Conservation (phyloP, 345 rosid genomes). For the Jatropha curcas region DNA sequence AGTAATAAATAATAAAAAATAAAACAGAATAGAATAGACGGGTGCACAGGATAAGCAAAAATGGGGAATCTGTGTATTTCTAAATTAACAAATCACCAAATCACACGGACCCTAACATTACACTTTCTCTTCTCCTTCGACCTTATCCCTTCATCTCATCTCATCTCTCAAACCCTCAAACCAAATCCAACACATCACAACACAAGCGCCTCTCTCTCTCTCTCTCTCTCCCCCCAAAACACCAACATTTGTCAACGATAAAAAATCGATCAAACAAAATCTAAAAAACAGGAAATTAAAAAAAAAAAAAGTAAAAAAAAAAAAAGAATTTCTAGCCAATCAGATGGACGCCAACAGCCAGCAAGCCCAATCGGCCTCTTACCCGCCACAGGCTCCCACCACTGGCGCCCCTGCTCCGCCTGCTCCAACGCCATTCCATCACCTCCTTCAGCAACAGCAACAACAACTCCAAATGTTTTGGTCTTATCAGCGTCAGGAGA, state of each 20-base stretch:
- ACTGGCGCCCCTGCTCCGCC: conserved; percentile 28
- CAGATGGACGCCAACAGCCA: conserved; percentile 30
- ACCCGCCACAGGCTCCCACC: conserved; percentile 47
- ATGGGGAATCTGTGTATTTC: not conserved
- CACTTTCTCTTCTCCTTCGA: not conserved
- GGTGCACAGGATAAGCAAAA: not conserved
- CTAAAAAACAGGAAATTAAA: not conserved
- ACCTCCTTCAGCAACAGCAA: conserved; percentile 91
- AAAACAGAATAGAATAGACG: not conserved
- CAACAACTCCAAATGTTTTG: conserved; percentile 91
- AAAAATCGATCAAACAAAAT: not conserved
- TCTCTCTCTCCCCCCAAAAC: not conserved
- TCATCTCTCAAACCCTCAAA: not conserved
- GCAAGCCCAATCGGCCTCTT: conserved; percentile 61
- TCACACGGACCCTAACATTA: conserved; percentile 1
- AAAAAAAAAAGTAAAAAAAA: not conserved
- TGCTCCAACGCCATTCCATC: conserved; percentile 58
- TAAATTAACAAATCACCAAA: not conserved
- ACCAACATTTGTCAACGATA: conserved; percentile 11
- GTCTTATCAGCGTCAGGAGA: conserved; percentile 84
- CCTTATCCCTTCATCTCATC: conserved; percentile 19
- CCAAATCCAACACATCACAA: not conserved
- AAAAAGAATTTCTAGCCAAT: not conserved
- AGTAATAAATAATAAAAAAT: not conserved
- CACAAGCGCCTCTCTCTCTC: not conserved